phyloP scores from a whole-genome alignment of 768 basidiomycete species.

The Lentinus tigrinus region DNA sequence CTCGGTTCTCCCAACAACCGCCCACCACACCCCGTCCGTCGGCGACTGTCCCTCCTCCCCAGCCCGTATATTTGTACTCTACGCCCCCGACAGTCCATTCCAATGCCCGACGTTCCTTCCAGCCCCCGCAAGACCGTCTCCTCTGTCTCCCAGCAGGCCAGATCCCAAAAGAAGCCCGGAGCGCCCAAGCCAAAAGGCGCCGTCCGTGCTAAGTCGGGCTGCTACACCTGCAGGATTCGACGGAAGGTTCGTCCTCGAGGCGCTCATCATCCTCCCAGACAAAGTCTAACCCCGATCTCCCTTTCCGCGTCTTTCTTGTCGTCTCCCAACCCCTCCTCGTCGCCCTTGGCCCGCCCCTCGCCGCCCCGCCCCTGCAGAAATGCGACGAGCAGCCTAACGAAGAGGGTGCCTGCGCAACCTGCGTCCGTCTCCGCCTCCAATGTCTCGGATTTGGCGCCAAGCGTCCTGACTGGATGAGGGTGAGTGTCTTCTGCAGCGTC shows the following conservation, averaged over 20 bases:
- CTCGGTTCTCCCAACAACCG: conserved; percentile 23
- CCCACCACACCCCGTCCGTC: conserved; percentile 23
- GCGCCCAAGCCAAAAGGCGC: conserved; percentile 78
- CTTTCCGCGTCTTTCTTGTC: conserved; percentile 14
- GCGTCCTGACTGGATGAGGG: conserved; percentile 83
- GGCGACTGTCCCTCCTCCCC: conserved; percentile 9
- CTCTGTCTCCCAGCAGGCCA: conserved; percentile 29
- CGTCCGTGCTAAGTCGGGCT: conserved; percentile 83
- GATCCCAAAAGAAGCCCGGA: conserved; percentile 41
- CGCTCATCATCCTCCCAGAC: conserved; percentile 16
- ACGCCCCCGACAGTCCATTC: conserved; percentile 22
- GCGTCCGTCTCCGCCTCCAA: conserved; percentile 75
- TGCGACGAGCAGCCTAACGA: conserved; percentile 73
- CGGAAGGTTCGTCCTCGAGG: conserved; percentile 57
- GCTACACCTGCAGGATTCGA: conserved; percentile 85
- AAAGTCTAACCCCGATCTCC: conserved; percentile 16
- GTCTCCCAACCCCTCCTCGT: conserved; percentile 12
- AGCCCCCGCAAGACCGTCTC: conserved; percentile 33
- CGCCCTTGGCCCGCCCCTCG: conserved; percentile 19
- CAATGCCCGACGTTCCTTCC: conserved; percentile 34
- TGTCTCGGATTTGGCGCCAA: conserved; percentile 86
- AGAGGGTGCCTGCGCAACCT: conserved; percentile 70
- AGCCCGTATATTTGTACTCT: conserved; percentile 8
- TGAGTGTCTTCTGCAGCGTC: conserved; percentile 36
- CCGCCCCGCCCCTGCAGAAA: conserved; percentile 49